Evolutionary conservation across 2,329 filamentous ascomycete genomes (phyloP).

Genomic region (Curvularia spicifera): DNA sequence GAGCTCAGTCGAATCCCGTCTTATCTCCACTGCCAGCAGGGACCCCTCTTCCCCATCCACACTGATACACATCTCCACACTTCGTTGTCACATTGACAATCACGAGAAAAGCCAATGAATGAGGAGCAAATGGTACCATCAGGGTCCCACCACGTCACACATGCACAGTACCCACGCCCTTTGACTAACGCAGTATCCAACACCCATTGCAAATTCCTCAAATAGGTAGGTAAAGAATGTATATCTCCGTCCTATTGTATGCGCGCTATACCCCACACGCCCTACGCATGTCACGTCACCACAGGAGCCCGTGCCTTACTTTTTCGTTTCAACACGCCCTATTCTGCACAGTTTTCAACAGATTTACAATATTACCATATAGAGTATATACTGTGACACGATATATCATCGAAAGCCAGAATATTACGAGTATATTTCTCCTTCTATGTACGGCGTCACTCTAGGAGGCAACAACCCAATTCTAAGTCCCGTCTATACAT

Average conservation of each 20-base stretch:
- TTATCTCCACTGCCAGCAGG: neutral
- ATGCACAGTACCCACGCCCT: neutral
- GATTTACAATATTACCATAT: neutral
- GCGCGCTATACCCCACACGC: neutral
- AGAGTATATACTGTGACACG: neutral
- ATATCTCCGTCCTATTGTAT: neutral
- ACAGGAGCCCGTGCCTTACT: neutral
- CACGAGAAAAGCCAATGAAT: neutral
- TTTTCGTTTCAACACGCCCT: neutral
- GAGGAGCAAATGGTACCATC: neutral
- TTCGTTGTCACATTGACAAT: neutral
- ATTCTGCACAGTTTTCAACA: neutral
- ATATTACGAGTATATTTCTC: neutral
- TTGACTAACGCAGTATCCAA: slow-evolving; percentile 1
- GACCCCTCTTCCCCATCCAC: neutral
- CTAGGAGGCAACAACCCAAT: neutral
- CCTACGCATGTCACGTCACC: neutral
- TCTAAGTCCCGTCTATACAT: neutral
- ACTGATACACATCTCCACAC: neutral
- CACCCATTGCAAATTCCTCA: neutral
- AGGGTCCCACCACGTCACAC: neutral
- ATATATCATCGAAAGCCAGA: too few relatives aligned
- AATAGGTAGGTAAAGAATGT: neutral
- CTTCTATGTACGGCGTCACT: neutral
- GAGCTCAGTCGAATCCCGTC: neutral